Evolutionary conservation across 768 basidiomycete species (phyloP).

Genomic region (Serendipita sp.): DNA sequence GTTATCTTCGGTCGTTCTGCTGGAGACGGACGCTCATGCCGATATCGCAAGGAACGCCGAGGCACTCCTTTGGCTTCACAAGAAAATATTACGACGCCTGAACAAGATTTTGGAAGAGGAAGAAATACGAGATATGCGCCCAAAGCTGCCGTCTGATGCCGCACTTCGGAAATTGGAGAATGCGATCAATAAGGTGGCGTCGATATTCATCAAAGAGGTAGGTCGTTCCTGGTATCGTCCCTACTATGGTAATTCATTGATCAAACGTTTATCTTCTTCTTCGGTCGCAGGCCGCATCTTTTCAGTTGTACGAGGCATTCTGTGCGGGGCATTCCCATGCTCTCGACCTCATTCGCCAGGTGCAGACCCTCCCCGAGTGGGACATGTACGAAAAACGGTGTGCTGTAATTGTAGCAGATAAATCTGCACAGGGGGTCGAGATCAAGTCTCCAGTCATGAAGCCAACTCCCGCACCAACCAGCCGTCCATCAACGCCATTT

Average conservation of each 20-base stretch:
- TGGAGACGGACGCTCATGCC: constrained; percentile 37
- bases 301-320: constrained; percentile 68
- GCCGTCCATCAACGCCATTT: constrained; percentile 11
- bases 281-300: constrained; percentile 43
- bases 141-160: neutral
- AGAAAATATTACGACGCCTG: constrained; percentile 45
- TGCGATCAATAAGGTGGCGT: constrained; percentile 34
- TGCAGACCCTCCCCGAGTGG: constrained; percentile 58
- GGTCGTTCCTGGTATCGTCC: constrained; percentile 11
- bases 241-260: constrained; percentile 9
- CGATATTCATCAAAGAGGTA: constrained; percentile 45
- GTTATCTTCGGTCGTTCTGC: constrained; percentile 18
- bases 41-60: constrained; percentile 47
- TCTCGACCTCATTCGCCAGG: constrained; percentile 50
- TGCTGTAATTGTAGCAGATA: constrained; percentile 31
- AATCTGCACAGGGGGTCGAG: neutral
- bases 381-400: constrained; percentile 71
- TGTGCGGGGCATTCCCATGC: constrained; percentile 81
- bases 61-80: constrained; percentile 51
- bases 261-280: constrained; percentile 3
- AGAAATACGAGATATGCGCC: neutral
- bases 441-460: neutral
- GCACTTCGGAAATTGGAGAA: constrained; percentile 21
- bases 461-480: constrained; percentile 2
- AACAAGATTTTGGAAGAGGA: constrained; percentile 13